These are phyloP conservation scores for Aspergillus funiculosus DNA, from an alignment of 495 filamentous ascomycete genomes.

Conservation along the genomic window DNA sequence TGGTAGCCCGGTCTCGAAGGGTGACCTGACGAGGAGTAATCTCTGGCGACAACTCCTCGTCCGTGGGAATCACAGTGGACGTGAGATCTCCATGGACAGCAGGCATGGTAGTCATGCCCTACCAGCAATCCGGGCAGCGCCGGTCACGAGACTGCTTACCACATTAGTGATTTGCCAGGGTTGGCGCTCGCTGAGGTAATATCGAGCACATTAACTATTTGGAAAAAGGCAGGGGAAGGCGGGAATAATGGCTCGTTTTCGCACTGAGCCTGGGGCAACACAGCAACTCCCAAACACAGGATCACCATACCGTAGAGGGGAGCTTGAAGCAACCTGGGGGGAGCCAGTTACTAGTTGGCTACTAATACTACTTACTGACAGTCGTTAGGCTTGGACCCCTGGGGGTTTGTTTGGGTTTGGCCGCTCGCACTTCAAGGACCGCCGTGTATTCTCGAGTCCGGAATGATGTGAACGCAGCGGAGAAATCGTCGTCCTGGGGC, in stretches of 20 bases:
- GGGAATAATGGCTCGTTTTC: too few species aligned
- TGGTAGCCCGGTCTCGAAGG: constrained; percentile 80
- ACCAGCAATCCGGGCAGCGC: constrained; percentile 16
- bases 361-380: too few species aligned
- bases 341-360: too few species aligned
- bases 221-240: too few species aligned
- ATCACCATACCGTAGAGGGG: constrained; percentile 1
- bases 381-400: background rate
- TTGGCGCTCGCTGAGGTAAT: too few species aligned
- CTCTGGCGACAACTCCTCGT: constrained; percentile 56
- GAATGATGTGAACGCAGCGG: constrained; percentile 12
- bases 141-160: constrained; percentile 40
- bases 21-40: constrained; percentile 80
- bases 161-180: constrained; percentile 30
- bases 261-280: too few species aligned
- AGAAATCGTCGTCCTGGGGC: constrained; percentile 9
- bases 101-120: constrained; percentile 55
- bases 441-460: constrained; percentile 43
- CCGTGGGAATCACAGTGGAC: constrained; percentile 39
- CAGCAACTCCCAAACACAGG: too few species aligned
- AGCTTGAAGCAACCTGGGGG: background rate
- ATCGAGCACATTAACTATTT: too few species aligned
- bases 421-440: constrained; percentile 42
- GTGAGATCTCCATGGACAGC: constrained; percentile 79
- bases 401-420: background rate